Evolutionary conservation across 345 rosid genomes (phyloP), one percentile per base, ranked within the genome.

Genomic region (Brassica nigra): DNA sequence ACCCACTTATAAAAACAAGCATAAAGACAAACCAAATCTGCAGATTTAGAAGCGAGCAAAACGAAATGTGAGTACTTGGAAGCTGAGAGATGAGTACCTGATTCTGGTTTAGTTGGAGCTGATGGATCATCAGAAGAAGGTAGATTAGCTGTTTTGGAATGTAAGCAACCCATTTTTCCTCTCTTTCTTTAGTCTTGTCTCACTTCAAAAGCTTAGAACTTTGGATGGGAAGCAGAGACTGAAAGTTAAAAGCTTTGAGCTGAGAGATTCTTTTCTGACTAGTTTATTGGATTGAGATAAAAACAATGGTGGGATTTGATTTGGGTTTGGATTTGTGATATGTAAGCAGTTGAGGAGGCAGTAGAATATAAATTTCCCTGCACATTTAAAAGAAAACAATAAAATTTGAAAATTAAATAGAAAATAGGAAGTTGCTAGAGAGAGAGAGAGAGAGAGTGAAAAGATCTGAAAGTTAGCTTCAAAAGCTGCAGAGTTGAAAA

Each of bases 81-180:
- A 37, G 44, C 11, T 37, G 44, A 47, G 52, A 44, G 52, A 44
- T 44, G 52, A 44, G 52, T 30, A 86, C 92, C 92, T 84, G 87
- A 94, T 82, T 91, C 96, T 84, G 95, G 83, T 70, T 82, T 82
- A 74, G 77, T 71, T 47, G 79, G 87, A 34, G 82, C 84, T 74
- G 90, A 86, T 18, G 89, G 89, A 16, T 88, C 87, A 77, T 92
- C 95, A 20, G 97, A 89, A 52, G 97, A 89, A 4, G 89, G 86
- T 18, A 89, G 86, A 76, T 87, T 86, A 23, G 89, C 70, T 36
- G 97, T 92, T 85, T 89, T 94, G 68, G 98, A 94, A 86, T 91
- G 99, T 74, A 92, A 85, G 67, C 99, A 94, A 76, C 98, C 98
- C 99, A 94, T 94, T 67, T 75, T 27, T 23, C 15, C n/a, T 62